A percentile compares a stretch with the other conserved stretches of the same genome.
Conservation (phyloP, 2,329 filamentous ascomycete genomes). For the Xylaria sp. region DNA sequence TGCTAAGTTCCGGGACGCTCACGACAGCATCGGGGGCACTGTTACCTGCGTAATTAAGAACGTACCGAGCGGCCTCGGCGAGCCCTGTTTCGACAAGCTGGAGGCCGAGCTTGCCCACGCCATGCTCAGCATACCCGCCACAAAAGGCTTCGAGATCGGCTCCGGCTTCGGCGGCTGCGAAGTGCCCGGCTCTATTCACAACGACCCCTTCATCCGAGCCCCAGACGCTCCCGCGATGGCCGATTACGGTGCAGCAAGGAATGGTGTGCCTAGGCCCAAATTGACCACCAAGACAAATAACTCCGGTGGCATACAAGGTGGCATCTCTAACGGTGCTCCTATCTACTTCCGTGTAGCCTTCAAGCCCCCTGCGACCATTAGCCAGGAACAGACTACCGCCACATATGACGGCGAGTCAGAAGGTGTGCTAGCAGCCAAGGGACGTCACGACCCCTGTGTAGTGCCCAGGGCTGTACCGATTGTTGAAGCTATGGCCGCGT, state of each 20-base stretch:
- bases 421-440: slow-evolving; percentile 87
- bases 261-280: slow-evolving; percentile 59
- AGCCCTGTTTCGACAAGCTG: slow-evolving; percentile 94
- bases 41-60: slow-evolving; percentile 94
- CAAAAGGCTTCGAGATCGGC: slow-evolving; percentile 94
- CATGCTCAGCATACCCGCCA: slow-evolving; percentile 93
- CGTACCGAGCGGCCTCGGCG: slow-evolving; percentile 82
- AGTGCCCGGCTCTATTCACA: slow-evolving; percentile 87
- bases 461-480: slow-evolving; percentile 87
- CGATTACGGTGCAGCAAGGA: slow-evolving; percentile 28
- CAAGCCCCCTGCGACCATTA: slow-evolving; percentile 94
- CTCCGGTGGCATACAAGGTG: slow-evolving; percentile 92
- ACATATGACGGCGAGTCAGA: slow-evolving; percentile 74
- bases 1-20: slow-evolving; percentile 73
- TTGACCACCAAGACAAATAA: slow-evolving; percentile 93
- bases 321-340: slow-evolving; percentile 89
- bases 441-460: slow-evolving; percentile 90
- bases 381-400: slow-evolving; percentile 82
- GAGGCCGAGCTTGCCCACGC: slow-evolving; percentile 90
- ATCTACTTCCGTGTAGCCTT: slow-evolving; percentile 96
- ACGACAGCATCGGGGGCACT: slow-evolving; percentile 92
- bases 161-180: slow-evolving; percentile 89
- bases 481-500: slow-evolving; percentile 87
- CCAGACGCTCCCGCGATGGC: slow-evolving; percentile 35
- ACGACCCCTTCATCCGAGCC: slow-evolving; percentile 79